phyloP scores from a whole-genome alignment of 202 grass and related monocot species.

The Zizania palustris region DNA sequence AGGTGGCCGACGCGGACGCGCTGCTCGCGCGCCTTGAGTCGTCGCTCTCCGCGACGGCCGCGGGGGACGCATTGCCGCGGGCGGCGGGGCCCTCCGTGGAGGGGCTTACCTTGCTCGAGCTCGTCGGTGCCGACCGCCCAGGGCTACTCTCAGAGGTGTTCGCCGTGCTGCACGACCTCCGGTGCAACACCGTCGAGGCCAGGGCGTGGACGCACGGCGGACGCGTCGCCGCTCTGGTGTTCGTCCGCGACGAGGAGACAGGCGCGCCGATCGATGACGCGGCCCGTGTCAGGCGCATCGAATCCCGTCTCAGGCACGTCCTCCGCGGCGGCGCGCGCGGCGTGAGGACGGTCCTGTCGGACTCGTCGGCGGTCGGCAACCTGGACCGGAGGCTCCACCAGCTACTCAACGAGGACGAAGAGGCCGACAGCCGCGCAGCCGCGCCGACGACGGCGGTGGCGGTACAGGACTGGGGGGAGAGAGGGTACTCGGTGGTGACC shows the following conservation, averaged over 20 bases:
- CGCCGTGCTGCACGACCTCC: slow-evolving; percentile 78
- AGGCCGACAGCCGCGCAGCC: slow-evolving; percentile 39
- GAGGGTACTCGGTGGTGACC: slow-evolving; percentile 90
- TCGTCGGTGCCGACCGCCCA: slow-evolving; percentile 79
- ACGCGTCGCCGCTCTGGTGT: slow-evolving; percentile 66
- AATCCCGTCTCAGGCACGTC: slow-evolving; percentile 65
- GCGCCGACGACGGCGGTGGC: slow-evolving; percentile 44
- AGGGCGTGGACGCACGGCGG: slow-evolving; percentile 88
- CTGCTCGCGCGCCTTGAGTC: slow-evolving; percentile 60
- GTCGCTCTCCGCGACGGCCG: slow-evolving; percentile 44
- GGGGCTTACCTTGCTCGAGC: slow-evolving; percentile 61
- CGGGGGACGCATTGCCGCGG: slow-evolving; percentile 35
- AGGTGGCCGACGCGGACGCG: slow-evolving; percentile 66
- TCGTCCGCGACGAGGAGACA: slow-evolving; percentile 58
- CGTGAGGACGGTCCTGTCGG: slow-evolving; percentile 43
- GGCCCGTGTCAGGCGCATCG: slow-evolving; percentile 52
- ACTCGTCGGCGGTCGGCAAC: slow-evolving; percentile 33
- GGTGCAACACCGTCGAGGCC: slow-evolving; percentile 58
- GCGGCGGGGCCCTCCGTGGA: not conserved
- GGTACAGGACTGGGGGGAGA: slow-evolving; percentile 69
- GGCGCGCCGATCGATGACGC: slow-evolving; percentile 57
- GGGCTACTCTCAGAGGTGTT: slow-evolving; percentile 94
- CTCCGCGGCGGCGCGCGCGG: slow-evolving; percentile 52
- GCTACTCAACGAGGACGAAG: slow-evolving; percentile 71
- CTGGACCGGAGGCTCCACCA: slow-evolving; percentile 85